Conservation (phyloP, 805 yeast genomes). For the Vanderwaltozyma verrucispora region DNA sequence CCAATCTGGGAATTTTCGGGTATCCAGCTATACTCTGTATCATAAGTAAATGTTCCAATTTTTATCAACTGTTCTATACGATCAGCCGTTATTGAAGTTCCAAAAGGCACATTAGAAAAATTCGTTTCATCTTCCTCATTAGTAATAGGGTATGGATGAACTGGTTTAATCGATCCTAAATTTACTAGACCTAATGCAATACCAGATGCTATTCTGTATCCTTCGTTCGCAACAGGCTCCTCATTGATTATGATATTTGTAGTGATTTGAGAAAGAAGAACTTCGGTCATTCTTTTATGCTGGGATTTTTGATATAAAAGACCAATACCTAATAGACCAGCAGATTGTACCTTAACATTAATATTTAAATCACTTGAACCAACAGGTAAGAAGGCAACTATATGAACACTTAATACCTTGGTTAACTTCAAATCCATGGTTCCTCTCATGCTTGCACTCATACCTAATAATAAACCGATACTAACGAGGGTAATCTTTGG, state of each 20-base stretch:
- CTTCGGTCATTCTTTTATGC: constrained; percentile 79
- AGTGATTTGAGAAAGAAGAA: constrained; percentile 58
- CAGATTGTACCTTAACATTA: constrained; percentile 72
- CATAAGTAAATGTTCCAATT: constrained; percentile 11
- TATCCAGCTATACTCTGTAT: constrained; percentile 22
- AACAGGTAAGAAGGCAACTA: constrained; percentile 79
- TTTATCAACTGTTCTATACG: constrained; percentile 8
- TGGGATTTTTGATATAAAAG: constrained; percentile 66
- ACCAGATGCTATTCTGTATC: constrained; percentile 82
- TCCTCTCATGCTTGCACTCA: constrained; percentile 81
- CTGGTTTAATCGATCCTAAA: constrained; percentile 50
- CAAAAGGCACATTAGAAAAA: not conserved
- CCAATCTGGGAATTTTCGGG: constrained; percentile 43
- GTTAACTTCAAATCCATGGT: constrained; percentile 80
- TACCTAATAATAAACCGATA: constrained; percentile 79
- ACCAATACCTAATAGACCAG: constrained; percentile 87
- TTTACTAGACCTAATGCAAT: constrained; percentile 78
- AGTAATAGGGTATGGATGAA: not conserved
- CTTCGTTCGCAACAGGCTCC: constrained; percentile 51
- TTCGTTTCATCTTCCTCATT: not conserved
- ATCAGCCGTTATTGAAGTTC: not conserved
- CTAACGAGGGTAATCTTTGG: constrained; percentile 80
- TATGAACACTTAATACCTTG: constrained; percentile 86
- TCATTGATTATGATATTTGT: constrained; percentile 43
- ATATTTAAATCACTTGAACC: constrained; percentile 90